These are phyloP conservation scores for Orobanche coerulescens DNA, from an alignment of 257 asterid genomes.

Conservation along the genomic window DNA sequence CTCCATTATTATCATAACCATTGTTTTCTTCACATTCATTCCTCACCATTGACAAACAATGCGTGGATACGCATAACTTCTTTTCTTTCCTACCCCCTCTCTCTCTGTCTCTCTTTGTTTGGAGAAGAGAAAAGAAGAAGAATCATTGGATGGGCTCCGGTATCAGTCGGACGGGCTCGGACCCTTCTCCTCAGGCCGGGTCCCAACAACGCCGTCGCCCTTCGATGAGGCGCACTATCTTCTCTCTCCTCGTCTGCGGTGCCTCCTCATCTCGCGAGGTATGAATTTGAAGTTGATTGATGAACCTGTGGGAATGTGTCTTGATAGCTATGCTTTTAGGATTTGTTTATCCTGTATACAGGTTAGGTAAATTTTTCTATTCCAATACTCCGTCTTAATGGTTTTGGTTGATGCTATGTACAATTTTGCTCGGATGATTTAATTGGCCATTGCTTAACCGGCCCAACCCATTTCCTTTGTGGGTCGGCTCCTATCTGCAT, in stretches of 20 bases:
- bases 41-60: slow-evolving; percentile 23
- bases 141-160: slow-evolving; percentile 40
- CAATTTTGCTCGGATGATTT: background rate
- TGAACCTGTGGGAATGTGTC: background rate
- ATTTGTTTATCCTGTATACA: background rate
- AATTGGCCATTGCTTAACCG: too few species aligned
- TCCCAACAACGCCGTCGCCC: slow-evolving; percentile 28
- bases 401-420: slow-evolving; percentile 11
- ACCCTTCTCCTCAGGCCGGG: slow-evolving; percentile 24
- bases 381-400: background rate
- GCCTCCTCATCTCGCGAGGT: slow-evolving; percentile 36
- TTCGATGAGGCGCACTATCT: slow-evolving; percentile 30
- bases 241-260: slow-evolving; percentile 44
- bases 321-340: background rate
- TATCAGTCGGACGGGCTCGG: slow-evolving; percentile 38
- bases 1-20: slow-evolving; percentile 25
- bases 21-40: slow-evolving; percentile 22
- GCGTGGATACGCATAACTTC: slow-evolving; percentile 14
- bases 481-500: too few species aligned
- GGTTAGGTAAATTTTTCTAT: background rate
- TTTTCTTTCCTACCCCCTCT: background rate
- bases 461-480: too few species aligned
- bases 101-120: slow-evolving; percentile 17
- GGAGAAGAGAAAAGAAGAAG: slow-evolving; percentile 23
- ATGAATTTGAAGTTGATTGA: background rate